phyloP scores from a whole-genome alignment of 2,329 filamentous ascomycete species.

The Fusarium tanahbumbuense region DNA sequence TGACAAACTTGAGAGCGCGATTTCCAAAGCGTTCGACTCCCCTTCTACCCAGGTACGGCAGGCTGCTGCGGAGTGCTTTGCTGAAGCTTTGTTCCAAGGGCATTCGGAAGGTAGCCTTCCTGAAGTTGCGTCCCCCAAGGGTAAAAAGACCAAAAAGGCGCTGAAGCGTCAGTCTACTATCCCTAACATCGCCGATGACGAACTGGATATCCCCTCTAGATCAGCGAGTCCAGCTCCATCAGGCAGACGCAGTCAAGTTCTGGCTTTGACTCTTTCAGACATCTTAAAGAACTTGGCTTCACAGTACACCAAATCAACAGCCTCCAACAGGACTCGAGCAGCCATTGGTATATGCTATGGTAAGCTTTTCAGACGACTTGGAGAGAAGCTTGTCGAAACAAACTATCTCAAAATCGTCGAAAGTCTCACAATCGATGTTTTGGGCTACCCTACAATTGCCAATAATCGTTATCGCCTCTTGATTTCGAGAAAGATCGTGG shows the following conservation, averaged over 20 bases:
- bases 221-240: slow-evolving; percentile 78
- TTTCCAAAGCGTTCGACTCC: slow-evolving; percentile 91
- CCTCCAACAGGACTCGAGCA: slow-evolving; percentile 82
- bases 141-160: slow-evolving; percentile 75
- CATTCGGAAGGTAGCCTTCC: slow-evolving; percentile 65
- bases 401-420: slow-evolving; percentile 85
- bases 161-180: slow-evolving; percentile 70
- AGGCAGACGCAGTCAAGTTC: slow-evolving; percentile 75
- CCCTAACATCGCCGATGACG: slow-evolving; percentile 72
- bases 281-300: slow-evolving; percentile 81
- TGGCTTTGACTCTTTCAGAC: slow-evolving; percentile 80
- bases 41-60: slow-evolving; percentile 79
- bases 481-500: slow-evolving; percentile 84
- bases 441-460: slow-evolving; percentile 79
- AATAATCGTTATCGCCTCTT: slow-evolving; percentile 91
- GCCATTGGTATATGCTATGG: slow-evolving; percentile 90
- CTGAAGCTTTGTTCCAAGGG: slow-evolving; percentile 83
- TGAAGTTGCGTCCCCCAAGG: slow-evolving; percentile 65
- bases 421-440: slow-evolving; percentile 81
- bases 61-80: slow-evolving; percentile 86
- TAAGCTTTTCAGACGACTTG: slow-evolving; percentile 80
- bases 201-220: slow-evolving; percentile 75
- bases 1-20: slow-evolving; percentile 82
- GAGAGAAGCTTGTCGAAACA: slow-evolving; percentile 83
- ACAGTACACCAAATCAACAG: slow-evolving; percentile 83